A percentile compares a stretch with the other conserved stretches of the same genome.
These are phyloP conservation scores for Eucalyptus leucophloia DNA, from an alignment of 345 rosid genomes.

Conservation along the genomic window DNA sequence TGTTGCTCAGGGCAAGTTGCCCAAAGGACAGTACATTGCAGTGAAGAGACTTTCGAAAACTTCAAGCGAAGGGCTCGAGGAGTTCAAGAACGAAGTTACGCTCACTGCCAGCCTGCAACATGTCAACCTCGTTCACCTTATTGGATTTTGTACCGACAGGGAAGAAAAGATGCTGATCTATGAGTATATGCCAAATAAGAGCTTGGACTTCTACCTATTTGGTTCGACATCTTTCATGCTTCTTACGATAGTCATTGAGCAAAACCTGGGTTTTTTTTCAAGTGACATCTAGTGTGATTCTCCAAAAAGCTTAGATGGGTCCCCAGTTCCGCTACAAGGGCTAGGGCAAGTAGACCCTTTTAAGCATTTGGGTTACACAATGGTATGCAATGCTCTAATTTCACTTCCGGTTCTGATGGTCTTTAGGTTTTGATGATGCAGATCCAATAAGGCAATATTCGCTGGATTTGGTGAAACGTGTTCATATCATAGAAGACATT, in stretches of 20 bases:
- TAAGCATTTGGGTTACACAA: background rate
- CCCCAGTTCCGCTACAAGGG: background rate
- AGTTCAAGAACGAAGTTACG: constrained; percentile 19
- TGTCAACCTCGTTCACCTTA: constrained; percentile 11
- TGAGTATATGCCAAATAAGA: constrained; percentile 19
- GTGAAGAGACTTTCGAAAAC: constrained; percentile 25
- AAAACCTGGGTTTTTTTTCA: background rate
- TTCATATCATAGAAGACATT: no score
- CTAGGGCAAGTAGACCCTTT: background rate
- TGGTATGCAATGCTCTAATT: background rate
- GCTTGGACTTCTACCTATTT: constrained; percentile 17
- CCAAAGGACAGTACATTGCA: constrained; percentile 17
- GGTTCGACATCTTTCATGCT: background rate
- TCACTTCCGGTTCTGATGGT: no score
- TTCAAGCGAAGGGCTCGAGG: constrained; percentile 21
- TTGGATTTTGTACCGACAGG: constrained; percentile 13
- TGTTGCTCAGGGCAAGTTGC: constrained; percentile 4
- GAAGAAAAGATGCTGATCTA: constrained; percentile 29
- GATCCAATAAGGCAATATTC: no score
- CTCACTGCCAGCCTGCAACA: constrained; percentile 29
- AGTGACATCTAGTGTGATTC: background rate
- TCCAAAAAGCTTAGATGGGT: background rate
- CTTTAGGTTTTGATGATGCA: no score
- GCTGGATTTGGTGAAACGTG: no score
- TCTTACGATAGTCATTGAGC: background rate